Percentiles rank a stretch among this genome's conserved stretches.
Evolutionary conservation across 2,329 filamentous ascomycete species (phyloP).

Genomic region (Colletotrichum zoysiae): DNA sequence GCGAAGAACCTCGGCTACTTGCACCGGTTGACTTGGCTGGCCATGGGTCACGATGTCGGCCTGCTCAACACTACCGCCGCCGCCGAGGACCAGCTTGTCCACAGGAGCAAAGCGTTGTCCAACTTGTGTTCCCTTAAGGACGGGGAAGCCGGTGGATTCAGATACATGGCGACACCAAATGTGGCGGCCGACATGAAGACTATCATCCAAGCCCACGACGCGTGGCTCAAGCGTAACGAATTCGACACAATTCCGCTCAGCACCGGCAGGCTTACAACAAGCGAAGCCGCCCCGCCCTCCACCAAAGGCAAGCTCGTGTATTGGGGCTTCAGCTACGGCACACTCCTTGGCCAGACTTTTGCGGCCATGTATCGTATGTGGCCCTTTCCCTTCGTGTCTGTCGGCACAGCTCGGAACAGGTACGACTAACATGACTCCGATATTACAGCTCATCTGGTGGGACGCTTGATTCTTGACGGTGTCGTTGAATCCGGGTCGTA

Average conservation of each 20-base stretch:
- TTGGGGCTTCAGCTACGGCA: slow-evolving; percentile 56
- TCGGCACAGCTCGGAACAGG: background rate
- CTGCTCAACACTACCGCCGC: slow-evolving; percentile 51
- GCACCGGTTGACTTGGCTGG: slow-evolving; percentile 51
- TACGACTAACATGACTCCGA: slow-evolving; percentile 1
- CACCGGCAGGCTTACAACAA: slow-evolving; percentile 6
- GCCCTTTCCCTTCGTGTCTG: background rate
- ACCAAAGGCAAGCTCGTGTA: slow-evolving; percentile 48
- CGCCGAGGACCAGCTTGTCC: slow-evolving; percentile 48
- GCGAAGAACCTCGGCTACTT: slow-evolving; percentile 48
- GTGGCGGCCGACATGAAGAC: slow-evolving; percentile 44
- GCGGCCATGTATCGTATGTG: slow-evolving; percentile 53
- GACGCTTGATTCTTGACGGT: slow-evolving; percentile 50
- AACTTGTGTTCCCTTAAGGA: slow-evolving; percentile 51
- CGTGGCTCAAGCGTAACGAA: slow-evolving; percentile 34
- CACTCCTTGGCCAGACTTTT: slow-evolving; percentile 52
- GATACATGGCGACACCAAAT: slow-evolving; percentile 42
- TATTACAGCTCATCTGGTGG: slow-evolving; percentile 44
- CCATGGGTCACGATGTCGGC: slow-evolving; percentile 49
- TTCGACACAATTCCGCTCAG: slow-evolving; percentile 27
- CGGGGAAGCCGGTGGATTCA: slow-evolving; percentile 35
- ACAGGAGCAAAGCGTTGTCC: slow-evolving; percentile 48
- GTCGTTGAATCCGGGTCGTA: slow-evolving; percentile 52
- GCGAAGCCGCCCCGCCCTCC: slow-evolving; percentile 19
- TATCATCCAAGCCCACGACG: slow-evolving; percentile 38